Percentiles rank a stretch among this genome's conserved stretches.
These are phyloP conservation scores for Polyplosphaeria fusca DNA, from an alignment of 495 filamentous ascomycete genomes.

Conservation along the genomic window DNA sequence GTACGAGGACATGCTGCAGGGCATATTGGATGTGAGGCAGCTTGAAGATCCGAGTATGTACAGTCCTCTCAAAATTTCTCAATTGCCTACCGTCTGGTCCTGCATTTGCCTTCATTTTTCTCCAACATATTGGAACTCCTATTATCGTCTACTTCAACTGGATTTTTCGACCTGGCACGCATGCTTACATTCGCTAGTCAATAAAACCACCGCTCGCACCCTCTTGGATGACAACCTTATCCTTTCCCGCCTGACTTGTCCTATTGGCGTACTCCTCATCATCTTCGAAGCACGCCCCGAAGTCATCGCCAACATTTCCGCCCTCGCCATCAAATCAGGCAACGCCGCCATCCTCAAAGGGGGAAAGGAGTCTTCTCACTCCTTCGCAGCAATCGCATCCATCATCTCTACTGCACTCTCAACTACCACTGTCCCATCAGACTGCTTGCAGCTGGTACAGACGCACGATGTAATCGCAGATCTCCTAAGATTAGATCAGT, in stretches of 20 bases:
- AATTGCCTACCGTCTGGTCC: too few species aligned
- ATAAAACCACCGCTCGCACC: conserved; percentile 77
- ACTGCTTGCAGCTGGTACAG: conserved; percentile 85
- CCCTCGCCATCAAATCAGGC: conserved; percentile 94
- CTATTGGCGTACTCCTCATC: conserved; percentile 92
- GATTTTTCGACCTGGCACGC: neutral
- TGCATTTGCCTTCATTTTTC: neutral
- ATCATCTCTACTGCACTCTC: conserved; percentile 79
- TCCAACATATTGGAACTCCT: too few species aligned
- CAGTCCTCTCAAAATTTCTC: too few species aligned
- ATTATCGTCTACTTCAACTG: too few species aligned
- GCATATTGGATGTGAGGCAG: conserved; percentile 82
- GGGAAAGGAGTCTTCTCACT: conserved; percentile 92
- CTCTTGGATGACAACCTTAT: conserved; percentile 83
- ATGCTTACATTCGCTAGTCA: conserved; percentile 55
- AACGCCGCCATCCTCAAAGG: conserved; percentile 98
- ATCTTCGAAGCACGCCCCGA: conserved; percentile 98
- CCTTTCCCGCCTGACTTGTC: conserved; percentile 82
- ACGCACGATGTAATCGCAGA: conserved; percentile 84
- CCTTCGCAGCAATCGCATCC: conserved; percentile 82
- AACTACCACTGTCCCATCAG: conserved; percentile 73
- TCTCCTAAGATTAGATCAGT: conserved; percentile 74
- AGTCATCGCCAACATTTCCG: conserved; percentile 97
- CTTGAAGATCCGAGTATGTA: conserved; percentile 82
- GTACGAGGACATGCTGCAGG: conserved; percentile 96